These are phyloP conservation scores for Pseudofabraea citricarpa DNA, from an alignment of 2,329 filamentous ascomycete genomes.

Conservation along the genomic window DNA sequence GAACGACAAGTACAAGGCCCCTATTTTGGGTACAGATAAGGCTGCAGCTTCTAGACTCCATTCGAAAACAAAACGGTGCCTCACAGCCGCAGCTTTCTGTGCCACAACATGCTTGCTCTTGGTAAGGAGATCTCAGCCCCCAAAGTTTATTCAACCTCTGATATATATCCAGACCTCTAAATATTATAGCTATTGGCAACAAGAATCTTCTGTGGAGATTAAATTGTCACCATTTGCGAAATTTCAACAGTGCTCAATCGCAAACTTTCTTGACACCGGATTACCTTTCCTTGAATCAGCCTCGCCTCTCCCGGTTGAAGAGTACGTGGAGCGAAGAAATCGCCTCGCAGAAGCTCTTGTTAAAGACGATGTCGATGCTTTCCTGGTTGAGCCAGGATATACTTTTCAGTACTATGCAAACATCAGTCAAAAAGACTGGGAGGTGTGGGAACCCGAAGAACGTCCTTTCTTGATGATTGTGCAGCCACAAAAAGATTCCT, in stretches of 20 bases:
- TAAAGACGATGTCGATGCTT: slow-evolving; percentile 48
- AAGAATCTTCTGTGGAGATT: not conserved
- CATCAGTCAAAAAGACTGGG: slow-evolving; percentile 56
- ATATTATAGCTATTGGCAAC: slow-evolving; percentile 4
- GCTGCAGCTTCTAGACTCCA: not conserved
- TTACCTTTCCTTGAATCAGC: slow-evolving; percentile 47
- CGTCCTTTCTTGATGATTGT: slow-evolving; percentile 59
- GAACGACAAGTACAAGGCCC: not conserved
- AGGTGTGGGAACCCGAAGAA: slow-evolving; percentile 61
- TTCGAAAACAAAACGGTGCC: slow-evolving; percentile 4
- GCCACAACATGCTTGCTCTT: slow-evolving; percentile 8
- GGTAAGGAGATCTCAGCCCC: slow-evolving; percentile 4
- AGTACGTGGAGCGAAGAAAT: slow-evolving; percentile 51
- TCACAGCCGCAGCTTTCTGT: slow-evolving; percentile 6
- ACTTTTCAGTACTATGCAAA: slow-evolving; percentile 62
- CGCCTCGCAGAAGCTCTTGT: slow-evolving; percentile 51
- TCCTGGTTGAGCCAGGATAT: slow-evolving; percentile 59
- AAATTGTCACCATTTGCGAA: slow-evolving; percentile 6
- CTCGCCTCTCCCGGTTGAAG: slow-evolving; percentile 39
- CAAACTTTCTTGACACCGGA: slow-evolving; percentile 38
- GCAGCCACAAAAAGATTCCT: slow-evolving; percentile 35
- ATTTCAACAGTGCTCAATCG: slow-evolving; percentile 47
- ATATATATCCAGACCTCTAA: slow-evolving; percentile 1
- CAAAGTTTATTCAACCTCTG: not conserved
- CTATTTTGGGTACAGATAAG: not conserved